Conservation (phyloP, 768 basidiomycete species). For the Hypsizygus marmoreus region DNA sequence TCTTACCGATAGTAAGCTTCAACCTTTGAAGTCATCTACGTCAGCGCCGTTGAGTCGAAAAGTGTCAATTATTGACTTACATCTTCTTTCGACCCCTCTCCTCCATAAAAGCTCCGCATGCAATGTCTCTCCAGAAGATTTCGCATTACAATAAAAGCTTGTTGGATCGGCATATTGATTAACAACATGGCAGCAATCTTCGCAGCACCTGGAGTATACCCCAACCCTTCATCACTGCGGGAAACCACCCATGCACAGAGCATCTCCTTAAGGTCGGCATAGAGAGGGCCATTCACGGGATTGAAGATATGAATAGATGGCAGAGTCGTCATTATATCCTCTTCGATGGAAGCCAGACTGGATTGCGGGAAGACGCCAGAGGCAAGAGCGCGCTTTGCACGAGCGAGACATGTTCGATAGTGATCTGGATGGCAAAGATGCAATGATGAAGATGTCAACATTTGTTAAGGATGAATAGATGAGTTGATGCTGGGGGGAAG, state of each 20-base stretch:
- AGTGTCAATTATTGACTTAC: conserved; percentile 52
- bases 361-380: conserved; percentile 67
- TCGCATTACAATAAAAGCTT: conserved; percentile 80
- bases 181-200: conserved; percentile 86
- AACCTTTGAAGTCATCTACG: conserved; percentile 51
- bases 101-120: conserved; percentile 83
- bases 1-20: conserved; percentile 87
- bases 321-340: conserved; percentile 74
- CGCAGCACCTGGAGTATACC: conserved; percentile 68
- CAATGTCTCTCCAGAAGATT: conserved; percentile 87
- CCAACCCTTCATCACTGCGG: conserved; percentile 79
- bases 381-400: conserved; percentile 71
- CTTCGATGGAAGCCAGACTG: conserved; percentile 64
- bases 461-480: conserved; percentile 6
- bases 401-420: conserved; percentile 67
- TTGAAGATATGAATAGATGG: conserved; percentile 82
- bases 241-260: conserved; percentile 87
- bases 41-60: conserved; percentile 2
- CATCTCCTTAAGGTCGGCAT: conserved; percentile 81
- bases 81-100: conserved; percentile 68
- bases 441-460: conserved; percentile 10
- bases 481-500: too few species aligned
- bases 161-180: conserved; percentile 74
- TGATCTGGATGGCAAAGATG: conserved; percentile 48
- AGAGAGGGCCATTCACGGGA: conserved; percentile 73